Base-by-base conservation (phyloP, 1,284 basidiomycete genomes). In the Serendipita sp. region DNA sequence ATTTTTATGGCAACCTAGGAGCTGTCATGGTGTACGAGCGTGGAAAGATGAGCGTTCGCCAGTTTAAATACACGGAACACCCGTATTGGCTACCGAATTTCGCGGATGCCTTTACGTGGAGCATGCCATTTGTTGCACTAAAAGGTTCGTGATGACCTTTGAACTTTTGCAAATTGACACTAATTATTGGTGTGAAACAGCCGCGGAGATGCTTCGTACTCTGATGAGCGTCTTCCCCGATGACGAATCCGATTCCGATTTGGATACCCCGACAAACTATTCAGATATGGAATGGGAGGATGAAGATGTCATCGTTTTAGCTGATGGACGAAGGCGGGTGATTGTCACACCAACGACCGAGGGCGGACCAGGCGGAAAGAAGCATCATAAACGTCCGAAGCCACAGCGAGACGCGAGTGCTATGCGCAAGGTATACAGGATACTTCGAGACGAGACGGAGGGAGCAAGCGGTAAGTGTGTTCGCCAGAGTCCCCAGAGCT, bases 21-120 rank as follows among this genome's bases (percentile, higher is more conserved):
- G 82, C 82, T 6, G 82, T 83, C 80, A 83, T 83, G 81, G 81
- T 83, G 38, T 81, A 82, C 69, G 81, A 82, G 71, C 81, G 32
- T 13, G 17, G 26, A n/a, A 45, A 50, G 29, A 43, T 61, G 42
- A 58, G 53, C n/a, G 53, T 58, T n/a, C 53, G 53, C 15, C 60
- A 45, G 17, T 61, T 61, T 4, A 32, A 17, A 17, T 29, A 44
- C 42, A 47, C 60, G 2, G 41, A 61, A 43, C 60, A 61, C 30
- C 60, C 60, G 15, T 61, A 45, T 47, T 47, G 42, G 42, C 42
- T 61, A 12, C 60, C 60, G n/a, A 61, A 61, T 5, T 61, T 61
- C 34, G 29, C 17, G 4, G 60, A 61, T 35, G 60, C 42, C 2
- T 61, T 61, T 30, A 61, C 8, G 5, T 61, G 60, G 60, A 61